These are phyloP conservation scores for Xerocomellus intermedius DNA, from an alignment of 768 basidiomycete genomes.

Conservation along the genomic window DNA sequence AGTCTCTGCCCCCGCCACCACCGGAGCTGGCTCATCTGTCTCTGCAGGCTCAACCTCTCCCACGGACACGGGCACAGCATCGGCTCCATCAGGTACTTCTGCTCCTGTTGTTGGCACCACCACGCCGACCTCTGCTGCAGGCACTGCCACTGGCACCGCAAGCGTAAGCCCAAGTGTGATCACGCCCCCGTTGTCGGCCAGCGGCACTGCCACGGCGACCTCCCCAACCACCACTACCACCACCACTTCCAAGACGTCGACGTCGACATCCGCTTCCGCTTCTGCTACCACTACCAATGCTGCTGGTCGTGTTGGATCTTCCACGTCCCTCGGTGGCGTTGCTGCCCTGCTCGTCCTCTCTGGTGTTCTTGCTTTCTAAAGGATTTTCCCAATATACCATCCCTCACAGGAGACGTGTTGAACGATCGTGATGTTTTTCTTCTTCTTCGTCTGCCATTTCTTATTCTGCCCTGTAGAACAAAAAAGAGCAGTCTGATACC, in stretches of 20 bases:
- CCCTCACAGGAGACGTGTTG: background rate
- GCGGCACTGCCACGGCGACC: conserved; percentile 16
- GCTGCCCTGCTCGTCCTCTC: conserved; percentile 23
- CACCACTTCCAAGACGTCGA: conserved; percentile 31
- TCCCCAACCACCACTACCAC: background rate
- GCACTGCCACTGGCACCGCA: conserved; percentile 30
- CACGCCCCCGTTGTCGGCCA: conserved; percentile 38
- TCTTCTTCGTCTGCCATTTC: background rate
- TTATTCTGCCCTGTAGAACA: conserved; percentile 8
- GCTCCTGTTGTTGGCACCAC: conserved; percentile 1
- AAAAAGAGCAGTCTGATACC: conserved; percentile 2
- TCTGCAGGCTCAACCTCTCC: conserved; percentile 10
- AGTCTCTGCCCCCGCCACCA: conserved; percentile 8
- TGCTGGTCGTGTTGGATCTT: conserved; percentile 21
- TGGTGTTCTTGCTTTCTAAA: conserved; percentile 22
- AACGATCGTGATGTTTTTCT: conserved; percentile 4
- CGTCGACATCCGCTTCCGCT: conserved; percentile 6
- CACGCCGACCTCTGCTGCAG: conserved; percentile 8
- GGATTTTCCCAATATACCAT: background rate
- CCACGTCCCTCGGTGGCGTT: conserved; percentile 19
- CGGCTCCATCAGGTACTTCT: conserved; percentile 19
- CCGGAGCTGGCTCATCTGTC: conserved; percentile 9
- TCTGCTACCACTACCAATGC: conserved; percentile 20
- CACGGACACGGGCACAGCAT: background rate
- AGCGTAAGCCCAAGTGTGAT: conserved; percentile 34